Base-by-base conservation (phyloP, 371 early-diverging fungal species). In the Mortierella sp. region DNA sequence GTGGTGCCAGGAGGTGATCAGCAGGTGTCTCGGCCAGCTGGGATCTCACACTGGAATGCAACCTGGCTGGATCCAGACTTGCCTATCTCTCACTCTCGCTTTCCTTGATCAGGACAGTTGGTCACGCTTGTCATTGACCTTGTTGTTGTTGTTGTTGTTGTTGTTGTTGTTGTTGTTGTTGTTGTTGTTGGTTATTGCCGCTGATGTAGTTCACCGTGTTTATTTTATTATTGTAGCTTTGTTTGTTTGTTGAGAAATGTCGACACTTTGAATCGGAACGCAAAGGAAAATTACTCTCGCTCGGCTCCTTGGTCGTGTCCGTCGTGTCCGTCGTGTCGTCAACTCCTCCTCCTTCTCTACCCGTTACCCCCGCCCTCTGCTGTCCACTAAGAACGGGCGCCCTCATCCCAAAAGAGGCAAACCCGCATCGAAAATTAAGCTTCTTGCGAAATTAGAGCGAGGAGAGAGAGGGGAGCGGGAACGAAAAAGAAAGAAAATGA, bases 321-420 rank as follows among this genome's bases (percentile, higher is more conserved):
- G 24, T 54, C 24, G n/a, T n/a, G 28, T 28, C 57, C 57, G 26
- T 57, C 57, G n/a, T n/a, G 57, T 57, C 59, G 57, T 57, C 57
- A 59, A 59, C 28, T 59, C 57, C 57, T 26, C 28, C 28, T 13
- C 57, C 26, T 55, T 28, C 31, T 8, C 14, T 31, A 59, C 59
- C 59, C 59, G 59, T 31, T 59, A 28, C 28, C 59, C 43, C 69
- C 67, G 55, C 73, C 53, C 73, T 67, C 16, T 73, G 11, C 59
- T 59, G 59, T 59, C 59, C 59, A 59, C 31, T 59, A 28, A 59
- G 28, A 59, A 31, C 28, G 14, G 31, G 13, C 13, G n/a, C 59
- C 14, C 14, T 1, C 59, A n/a, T 44, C 16, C 79, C 79, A 70
- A 79, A 79, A 79, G 79, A 79, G 79, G 79, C 69, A 79, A 70